Percentiles rank a stretch among this genome's conserved stretches.
These are phyloP conservation scores for Cryptococcus floricola DNA, from an alignment of 1,284 basidiomycete species.

Conservation along the genomic window DNA sequence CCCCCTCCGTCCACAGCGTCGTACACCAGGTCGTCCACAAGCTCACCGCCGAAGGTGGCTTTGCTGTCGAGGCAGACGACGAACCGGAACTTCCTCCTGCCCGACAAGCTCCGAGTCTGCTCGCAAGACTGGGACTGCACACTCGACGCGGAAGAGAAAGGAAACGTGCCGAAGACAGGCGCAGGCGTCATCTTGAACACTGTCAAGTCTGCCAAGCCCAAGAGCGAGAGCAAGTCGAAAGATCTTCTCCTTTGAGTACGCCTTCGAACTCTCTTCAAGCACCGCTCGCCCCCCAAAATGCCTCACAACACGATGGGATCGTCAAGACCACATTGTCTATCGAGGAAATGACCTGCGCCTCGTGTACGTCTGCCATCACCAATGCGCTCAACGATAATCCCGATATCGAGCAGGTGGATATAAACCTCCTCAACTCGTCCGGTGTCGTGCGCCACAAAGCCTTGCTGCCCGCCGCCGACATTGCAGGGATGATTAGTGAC, in stretches of 20 bases:
- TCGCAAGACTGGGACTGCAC: constrained; percentile 1
- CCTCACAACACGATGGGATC: not conserved
- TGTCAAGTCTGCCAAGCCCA: constrained; percentile 45
- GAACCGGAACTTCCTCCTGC: not conserved
- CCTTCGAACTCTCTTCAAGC: not conserved
- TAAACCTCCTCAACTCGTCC: constrained; percentile 29
- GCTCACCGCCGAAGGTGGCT: constrained; percentile 34
- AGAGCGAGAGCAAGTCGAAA: not conserved
- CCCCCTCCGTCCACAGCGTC: constrained; percentile 12
- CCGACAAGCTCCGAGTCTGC: not conserved
- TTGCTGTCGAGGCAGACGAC: constrained; percentile 20
- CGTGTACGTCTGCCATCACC: constrained; percentile 38
- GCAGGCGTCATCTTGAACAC: constrained; percentile 39
- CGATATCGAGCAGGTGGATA: constrained; percentile 14
- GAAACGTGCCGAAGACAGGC: constrained; percentile 23
- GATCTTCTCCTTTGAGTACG: not conserved
- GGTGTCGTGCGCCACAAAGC: constrained; percentile 22
- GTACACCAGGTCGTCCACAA: constrained; percentile 20
- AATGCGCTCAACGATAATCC: constrained; percentile 22
- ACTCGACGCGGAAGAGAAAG: constrained; percentile 12
- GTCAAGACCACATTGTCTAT: constrained; percentile 22
- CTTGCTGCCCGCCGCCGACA: not conserved
- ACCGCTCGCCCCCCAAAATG: not conserved
- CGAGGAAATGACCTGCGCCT: constrained; percentile 42
- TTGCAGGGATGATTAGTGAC: constrained; percentile 40